These are phyloP conservation scores for Euphrasia arctica DNA, from an alignment of 305 asterid species.

Conservation along the genomic window DNA sequence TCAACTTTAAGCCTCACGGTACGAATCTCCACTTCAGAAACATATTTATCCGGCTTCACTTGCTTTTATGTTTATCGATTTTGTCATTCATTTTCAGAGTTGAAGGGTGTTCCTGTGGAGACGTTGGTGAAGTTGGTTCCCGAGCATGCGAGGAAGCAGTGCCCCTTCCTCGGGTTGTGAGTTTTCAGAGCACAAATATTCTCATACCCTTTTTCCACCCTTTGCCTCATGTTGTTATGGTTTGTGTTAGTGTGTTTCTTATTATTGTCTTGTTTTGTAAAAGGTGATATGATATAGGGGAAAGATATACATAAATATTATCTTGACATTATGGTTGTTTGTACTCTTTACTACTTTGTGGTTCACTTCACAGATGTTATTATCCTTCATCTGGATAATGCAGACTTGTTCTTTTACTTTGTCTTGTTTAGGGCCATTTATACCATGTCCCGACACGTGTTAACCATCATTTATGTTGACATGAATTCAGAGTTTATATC, in stretches of 20 bases:
- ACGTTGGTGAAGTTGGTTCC: constrained; percentile 69
- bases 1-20: constrained; percentile 97
- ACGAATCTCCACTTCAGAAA: constrained; percentile 22
- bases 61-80: constrained; percentile 4
- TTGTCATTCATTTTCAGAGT: constrained; percentile 48
- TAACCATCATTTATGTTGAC: no score
- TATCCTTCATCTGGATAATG: no score
- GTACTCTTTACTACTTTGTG: neutral
- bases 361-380: neutral
- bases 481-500: no score
- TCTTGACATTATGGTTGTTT: neutral
- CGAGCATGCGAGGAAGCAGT: constrained; percentile 87
- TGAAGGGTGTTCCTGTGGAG: constrained; percentile 76
- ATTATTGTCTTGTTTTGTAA: constrained; percentile 27
- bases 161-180: constrained; percentile 62
- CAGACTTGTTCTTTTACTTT: no score
- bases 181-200: constrained; percentile 20
- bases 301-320: neutral
- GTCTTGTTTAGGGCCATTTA: no score
- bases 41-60: constrained; percentile 3
- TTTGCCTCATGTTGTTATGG: constrained; percentile 18
- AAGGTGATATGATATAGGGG: constrained; percentile 25
- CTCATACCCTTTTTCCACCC: neutral
- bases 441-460: no score
- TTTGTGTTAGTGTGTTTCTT: constrained; percentile 16